phyloP scores from a whole-genome alignment of 306 rosid genomes.

The Cercis canadensis region DNA sequence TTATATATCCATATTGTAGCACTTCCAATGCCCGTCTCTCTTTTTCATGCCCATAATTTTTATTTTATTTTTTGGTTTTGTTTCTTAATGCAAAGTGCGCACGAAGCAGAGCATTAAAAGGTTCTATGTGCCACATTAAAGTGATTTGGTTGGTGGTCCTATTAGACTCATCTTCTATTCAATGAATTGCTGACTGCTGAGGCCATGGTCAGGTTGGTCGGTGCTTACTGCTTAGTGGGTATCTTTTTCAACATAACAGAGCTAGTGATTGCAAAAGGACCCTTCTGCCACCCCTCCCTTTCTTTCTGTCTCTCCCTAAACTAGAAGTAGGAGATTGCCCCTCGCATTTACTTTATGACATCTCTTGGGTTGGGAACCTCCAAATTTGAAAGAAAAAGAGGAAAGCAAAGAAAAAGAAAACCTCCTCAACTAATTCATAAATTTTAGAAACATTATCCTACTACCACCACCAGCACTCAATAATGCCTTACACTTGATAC shows the following conservation, averaged over 20 bases:
- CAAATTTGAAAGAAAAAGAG: too few species aligned
- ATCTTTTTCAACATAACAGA: not conserved
- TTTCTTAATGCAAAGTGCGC: slow-evolving; percentile 39
- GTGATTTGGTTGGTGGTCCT: slow-evolving; percentile 46
- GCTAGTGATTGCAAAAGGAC: not conserved
- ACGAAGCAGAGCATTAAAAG: slow-evolving; percentile 31
- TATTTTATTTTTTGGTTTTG: slow-evolving; percentile 11
- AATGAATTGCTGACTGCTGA: slow-evolving; percentile 25
- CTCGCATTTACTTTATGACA: too few species aligned
- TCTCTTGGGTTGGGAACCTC: too few species aligned
- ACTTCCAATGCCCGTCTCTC: slow-evolving; percentile 14
- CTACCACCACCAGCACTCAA: slow-evolving; percentile 9
- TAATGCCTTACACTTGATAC: slow-evolving; percentile 3
- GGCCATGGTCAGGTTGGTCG: not conserved
- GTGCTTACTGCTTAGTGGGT: not conserved
- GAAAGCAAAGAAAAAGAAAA: not conserved
- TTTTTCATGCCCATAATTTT: slow-evolving; percentile 15
- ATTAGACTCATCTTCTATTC: slow-evolving; percentile 8
- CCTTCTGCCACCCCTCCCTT: too few species aligned
- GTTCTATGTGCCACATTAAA: slow-evolving; percentile 34
- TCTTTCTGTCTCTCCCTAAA: too few species aligned
- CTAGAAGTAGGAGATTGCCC: too few species aligned
- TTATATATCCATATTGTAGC: slow-evolving; percentile 7
- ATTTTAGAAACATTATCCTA: slow-evolving; percentile 24
- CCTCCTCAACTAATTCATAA: slow-evolving; percentile 12